Evolutionary conservation across 2,329 filamentous ascomycete genomes (phyloP).

Genomic region (Sclerotinia sclerotiorum): DNA sequence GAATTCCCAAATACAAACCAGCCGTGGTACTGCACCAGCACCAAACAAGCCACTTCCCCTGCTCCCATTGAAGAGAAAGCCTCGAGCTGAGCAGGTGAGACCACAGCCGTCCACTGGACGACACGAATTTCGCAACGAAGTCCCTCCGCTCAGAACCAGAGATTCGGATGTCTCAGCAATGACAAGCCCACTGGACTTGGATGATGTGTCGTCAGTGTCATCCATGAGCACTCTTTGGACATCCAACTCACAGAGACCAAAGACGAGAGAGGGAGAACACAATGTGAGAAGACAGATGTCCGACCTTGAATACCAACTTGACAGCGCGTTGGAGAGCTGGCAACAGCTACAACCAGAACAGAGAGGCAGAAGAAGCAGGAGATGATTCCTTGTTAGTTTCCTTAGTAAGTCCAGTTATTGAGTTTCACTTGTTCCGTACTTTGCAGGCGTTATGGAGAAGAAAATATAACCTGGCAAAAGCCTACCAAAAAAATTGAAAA

Average conservation of each 20-base stretch:
- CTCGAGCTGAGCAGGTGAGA: too few relatives aligned
- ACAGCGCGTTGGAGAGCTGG: constrained; percentile 17
- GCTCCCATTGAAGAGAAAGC: not conserved
- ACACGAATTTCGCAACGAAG: not conserved
- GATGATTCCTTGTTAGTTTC: not conserved
- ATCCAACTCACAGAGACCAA: not conserved
- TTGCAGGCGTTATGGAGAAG: not conserved
- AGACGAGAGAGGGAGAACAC: not conserved
- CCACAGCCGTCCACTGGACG: not conserved
- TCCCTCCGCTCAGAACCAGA: not conserved
- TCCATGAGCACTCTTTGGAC: not conserved
- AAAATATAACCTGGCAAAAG: not conserved
- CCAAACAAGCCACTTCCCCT: constrained; percentile 20
- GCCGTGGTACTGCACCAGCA: constrained; percentile 23
- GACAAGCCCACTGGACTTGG: not conserved
- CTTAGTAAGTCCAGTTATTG: not conserved
- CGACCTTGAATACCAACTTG: not conserved
- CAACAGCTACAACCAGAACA: not conserved
- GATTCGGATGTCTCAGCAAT: not conserved
- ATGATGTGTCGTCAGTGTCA: constrained; percentile 1
- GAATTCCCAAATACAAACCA: constrained; percentile 15
- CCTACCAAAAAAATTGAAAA: not conserved
- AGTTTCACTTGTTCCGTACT: not conserved
- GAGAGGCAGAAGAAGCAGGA: not conserved
- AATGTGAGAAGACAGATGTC: constrained; percentile 5